A percentile compares a stretch with the other conserved stretches of the same genome.
Conservation (phyloP, 148 eudicot species). For the Tetragonia tetragonoides region DNA sequence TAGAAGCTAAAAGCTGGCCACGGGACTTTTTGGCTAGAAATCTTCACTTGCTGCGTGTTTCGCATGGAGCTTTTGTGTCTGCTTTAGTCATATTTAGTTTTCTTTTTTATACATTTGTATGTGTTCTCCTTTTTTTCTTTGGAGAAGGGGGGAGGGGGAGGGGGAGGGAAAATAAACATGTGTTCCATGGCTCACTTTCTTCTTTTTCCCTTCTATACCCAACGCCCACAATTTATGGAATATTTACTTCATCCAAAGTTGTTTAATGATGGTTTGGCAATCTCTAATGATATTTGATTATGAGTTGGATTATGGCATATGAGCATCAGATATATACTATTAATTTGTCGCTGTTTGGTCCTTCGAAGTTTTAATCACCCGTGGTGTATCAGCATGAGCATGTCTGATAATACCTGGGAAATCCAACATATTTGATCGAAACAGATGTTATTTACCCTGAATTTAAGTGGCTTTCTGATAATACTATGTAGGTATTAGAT, state of each 20-base stretch:
- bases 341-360: background rate
- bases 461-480: background rate
- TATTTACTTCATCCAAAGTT: background rate
- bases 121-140: too few species aligned
- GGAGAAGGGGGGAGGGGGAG: too few species aligned
- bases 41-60: background rate
- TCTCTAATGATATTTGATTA: background rate
- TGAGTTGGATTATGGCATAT: background rate
- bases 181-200: too few species aligned
- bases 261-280: background rate
- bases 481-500: constrained; percentile 67
- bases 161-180: too few species aligned
- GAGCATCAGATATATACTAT: background rate
- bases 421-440: background rate
- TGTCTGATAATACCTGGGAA: background rate
- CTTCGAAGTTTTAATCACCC: too few species aligned
- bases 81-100: too few species aligned
- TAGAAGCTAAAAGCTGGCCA: too few species aligned
- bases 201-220: too few species aligned
- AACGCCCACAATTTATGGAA: too few species aligned
- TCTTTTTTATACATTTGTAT: too few species aligned
- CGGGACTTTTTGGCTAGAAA: too few species aligned
- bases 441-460: background rate
- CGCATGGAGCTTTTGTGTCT: background rate
- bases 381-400: too few species aligned